A percentile compares a stretch with the other conserved stretches of the same genome.
Conservation (phyloP, 441 rosid species). For the Aquilaria agallochum region DNA sequence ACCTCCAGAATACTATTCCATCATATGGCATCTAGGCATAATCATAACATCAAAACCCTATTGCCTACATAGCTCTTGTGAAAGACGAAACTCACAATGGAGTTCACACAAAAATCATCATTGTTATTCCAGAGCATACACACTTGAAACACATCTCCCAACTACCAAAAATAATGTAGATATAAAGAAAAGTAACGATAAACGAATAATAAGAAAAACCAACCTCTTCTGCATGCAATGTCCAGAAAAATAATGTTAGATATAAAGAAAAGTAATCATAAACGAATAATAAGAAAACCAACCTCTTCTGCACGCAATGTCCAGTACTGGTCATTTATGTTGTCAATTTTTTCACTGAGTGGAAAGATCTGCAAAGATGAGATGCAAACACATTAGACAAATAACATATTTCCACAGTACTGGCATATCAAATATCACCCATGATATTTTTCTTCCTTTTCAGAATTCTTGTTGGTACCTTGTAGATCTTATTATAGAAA, state of each 20-base stretch:
- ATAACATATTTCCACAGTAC: neutral
- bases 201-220: constrained; percentile 11
- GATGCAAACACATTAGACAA: neutral
- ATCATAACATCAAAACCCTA: too few species aligned
- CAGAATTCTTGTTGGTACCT: constrained; percentile 30
- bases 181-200: neutral
- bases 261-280: neutral
- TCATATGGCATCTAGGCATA: too few species aligned
- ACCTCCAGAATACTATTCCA: too few species aligned
- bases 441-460: too few species aligned
- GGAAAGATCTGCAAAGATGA: constrained; percentile 34
- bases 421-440: neutral
- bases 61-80: too few species aligned
- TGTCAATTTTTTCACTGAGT: constrained; percentile 37
- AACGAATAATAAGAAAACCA: constrained; percentile 11
- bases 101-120: too few species aligned
- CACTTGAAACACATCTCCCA: too few species aligned
- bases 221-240: constrained; percentile 47
- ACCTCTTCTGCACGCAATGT: constrained; percentile 50
- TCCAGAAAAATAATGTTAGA: constrained; percentile 10
- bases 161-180: too few species aligned
- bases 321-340: constrained; percentile 46
- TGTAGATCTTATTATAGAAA: constrained; percentile 67
- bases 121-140: too few species aligned
- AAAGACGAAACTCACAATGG: too few species aligned